Percentiles rank a stretch among this genome's conserved stretches.
Conservation (phyloP, 2,329 filamentous ascomycete genomes). For the Fusarium citri region DNA sequence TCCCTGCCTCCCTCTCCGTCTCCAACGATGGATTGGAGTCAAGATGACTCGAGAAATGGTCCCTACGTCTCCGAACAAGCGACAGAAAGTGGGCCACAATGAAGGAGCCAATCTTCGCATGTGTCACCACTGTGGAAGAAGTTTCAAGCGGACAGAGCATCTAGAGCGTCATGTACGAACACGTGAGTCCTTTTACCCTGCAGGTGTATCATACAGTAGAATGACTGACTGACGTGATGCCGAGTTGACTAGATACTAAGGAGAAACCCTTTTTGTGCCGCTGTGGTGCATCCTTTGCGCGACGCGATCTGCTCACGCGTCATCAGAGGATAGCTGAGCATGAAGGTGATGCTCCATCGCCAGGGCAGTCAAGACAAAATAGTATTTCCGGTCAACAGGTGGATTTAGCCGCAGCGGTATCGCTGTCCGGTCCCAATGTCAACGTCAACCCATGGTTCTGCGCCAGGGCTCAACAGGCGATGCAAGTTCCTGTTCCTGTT, state of each 20-base stretch:
- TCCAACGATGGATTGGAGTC: constrained; percentile 16
- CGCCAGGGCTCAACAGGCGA: constrained; percentile 2
- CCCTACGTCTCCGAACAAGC: constrained; percentile 15
- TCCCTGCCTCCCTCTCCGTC: constrained; percentile 1
- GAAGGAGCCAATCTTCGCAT: constrained; percentile 38
- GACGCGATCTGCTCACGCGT: constrained; percentile 58
- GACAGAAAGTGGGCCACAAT: constrained; percentile 24
- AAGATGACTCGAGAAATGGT: constrained; percentile 2
- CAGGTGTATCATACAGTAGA: background rate
- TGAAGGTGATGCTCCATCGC: background rate
- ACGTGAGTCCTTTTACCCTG: constrained; percentile 49
- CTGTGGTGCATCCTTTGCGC: constrained; percentile 58
- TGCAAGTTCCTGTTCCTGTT: constrained; percentile 8
- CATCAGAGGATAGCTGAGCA: constrained; percentile 48
- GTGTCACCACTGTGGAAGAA: constrained; percentile 57
- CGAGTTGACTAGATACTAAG: constrained; percentile 55
- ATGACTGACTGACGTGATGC: background rate
- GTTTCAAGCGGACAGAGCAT: constrained; percentile 60
- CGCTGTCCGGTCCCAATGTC: background rate
- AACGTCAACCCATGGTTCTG: constrained; percentile 13
- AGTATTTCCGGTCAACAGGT: background rate
- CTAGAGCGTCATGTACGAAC: constrained; percentile 60
- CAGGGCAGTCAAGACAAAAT: background rate
- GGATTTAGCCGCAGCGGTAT: constrained; percentile 12
- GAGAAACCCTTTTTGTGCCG: constrained; percentile 60